Base-by-base conservation (phyloP, 176 grass and related monocot genomes). In the Rhynchospora breviuscula region DNA sequence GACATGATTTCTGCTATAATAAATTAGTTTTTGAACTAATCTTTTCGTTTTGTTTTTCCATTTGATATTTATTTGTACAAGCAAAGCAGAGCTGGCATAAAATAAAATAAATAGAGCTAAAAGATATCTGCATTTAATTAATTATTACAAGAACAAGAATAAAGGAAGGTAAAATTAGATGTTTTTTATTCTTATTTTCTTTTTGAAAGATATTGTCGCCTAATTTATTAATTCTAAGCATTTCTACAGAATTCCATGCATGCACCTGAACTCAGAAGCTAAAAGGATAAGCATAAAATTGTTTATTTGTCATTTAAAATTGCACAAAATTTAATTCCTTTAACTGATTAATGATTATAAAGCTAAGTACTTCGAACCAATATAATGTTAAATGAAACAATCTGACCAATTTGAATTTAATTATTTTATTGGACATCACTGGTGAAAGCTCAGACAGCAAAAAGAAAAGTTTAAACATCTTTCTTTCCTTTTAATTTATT, bases 391-490 rank as follows among this genome's bases (percentile, higher is more conserved):
- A 77, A 31, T 57, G 49, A 77, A 53, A 77, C 18, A 77, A 29
- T 76, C 22, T 15, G 22, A 54, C 25, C 49, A 31, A 6, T 76
- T 76, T 15, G 23, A 77, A 56, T 77, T 31, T 56, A 77, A 63
- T 45, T 47, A 2, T 63, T 81, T 47, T 1, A 10, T 48, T 59
- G 57, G 7, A 43, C 8, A 62, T 62, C 3, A 44, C 79, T 63
- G 58, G 80, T n/a, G 67, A 82, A 67, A 82, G 80, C 57, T 81
- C 17, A 63, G 80, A 54, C 22, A 82, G 12, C 7, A 49, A 19
- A 66, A 35, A 67, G 62, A 82, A 82, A 82, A 82, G 13, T 40
- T 51, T 12, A 59, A 81, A 49, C 15, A 21, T 82, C 12, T 10
- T 63, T 82, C 80, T 65, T 62, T 65, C 29, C 5, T 54, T 14